A percentile compares a stretch with the other conserved stretches of the same genome.
Evolutionary conservation across 1,284 basidiomycete genomes (phyloP).

Genomic region (Neolentinus lepideus): DNA sequence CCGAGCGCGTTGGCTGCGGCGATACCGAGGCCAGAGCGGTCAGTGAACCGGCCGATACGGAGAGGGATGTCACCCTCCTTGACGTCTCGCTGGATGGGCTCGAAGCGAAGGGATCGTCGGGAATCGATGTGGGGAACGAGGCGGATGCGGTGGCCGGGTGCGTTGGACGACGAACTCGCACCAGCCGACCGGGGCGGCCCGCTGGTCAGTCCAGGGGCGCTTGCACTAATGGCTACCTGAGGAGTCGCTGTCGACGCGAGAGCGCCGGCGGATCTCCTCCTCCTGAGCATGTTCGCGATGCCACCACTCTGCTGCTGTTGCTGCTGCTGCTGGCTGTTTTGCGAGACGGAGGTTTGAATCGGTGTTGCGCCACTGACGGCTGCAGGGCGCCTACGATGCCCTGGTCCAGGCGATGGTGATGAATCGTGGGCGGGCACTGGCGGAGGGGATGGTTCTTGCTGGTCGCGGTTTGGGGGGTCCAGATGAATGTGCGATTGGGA

Average conservation of each 20-base stretch:
- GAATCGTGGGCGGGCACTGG: neutral
- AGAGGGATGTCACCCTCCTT: conserved; percentile 61
- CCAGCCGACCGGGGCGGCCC: neutral
- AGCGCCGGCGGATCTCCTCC: neutral
- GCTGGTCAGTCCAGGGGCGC: neutral
- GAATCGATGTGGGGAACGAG: conserved; percentile 94
- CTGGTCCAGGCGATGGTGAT: neutral
- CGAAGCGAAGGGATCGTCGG: conserved; percentile 85
- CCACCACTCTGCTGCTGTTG: neutral
- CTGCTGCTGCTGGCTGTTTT: neutral
- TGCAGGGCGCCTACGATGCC: neutral
- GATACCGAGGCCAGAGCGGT: conserved; percentile 64
- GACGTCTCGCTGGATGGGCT: conserved; percentile 86
- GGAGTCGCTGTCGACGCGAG: neutral
- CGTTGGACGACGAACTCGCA: neutral
- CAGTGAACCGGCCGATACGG: conserved; percentile 90
- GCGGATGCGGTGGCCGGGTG: conserved; percentile 52
- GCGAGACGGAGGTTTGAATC: neutral
- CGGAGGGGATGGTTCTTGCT: neutral
- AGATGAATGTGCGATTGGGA: conserved; percentile 1
- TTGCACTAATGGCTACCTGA: neutral
- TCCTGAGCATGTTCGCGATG: neutral
- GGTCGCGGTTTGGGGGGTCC: neutral
- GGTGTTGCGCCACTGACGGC: neutral
- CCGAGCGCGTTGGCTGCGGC: conserved; percentile 65